Evolutionary conservation across 192 early-diverging fungal genomes (phyloP).

Genomic region (Backusella australiensis): DNA sequence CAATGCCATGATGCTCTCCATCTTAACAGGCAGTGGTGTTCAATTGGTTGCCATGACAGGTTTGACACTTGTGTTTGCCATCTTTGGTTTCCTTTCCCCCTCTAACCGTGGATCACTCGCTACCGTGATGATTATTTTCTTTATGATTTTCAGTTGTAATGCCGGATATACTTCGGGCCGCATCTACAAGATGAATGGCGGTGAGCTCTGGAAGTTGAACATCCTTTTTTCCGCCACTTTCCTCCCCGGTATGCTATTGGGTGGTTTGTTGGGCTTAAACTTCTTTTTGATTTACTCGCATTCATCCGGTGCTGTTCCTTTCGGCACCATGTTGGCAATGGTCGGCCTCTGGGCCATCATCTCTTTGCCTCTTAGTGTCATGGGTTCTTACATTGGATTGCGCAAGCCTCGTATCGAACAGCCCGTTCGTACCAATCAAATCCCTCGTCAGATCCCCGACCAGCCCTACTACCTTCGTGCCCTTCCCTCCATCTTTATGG

Average conservation of each 20-base stretch:
- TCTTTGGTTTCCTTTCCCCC: slow-evolving; percentile 93
- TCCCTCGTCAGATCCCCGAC: slow-evolving; percentile 92
- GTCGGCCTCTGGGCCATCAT: slow-evolving; percentile 80
- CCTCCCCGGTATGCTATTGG: slow-evolving; percentile 67
- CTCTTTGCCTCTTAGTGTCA: slow-evolving; percentile 79
- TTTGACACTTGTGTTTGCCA: slow-evolving; percentile 80
- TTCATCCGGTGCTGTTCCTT: slow-evolving; percentile 89
- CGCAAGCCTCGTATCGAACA: slow-evolving; percentile 65
- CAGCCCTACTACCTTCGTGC: slow-evolving; percentile 79
- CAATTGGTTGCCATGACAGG: slow-evolving; percentile 75
- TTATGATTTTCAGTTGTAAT: slow-evolving; percentile 81
- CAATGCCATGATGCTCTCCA: slow-evolving; percentile 70
- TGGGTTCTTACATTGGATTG: slow-evolving; percentile 74
- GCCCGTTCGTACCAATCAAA: slow-evolving; percentile 89
- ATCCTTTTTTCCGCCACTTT: slow-evolving; percentile 79
- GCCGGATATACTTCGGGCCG: slow-evolving; percentile 91
- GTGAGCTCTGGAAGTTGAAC: slow-evolving; percentile 84
- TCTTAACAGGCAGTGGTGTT: slow-evolving; percentile 82
- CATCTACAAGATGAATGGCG: slow-evolving; percentile 92
- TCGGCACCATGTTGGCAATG: slow-evolving; percentile 80
- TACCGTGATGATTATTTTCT: slow-evolving; percentile 92
- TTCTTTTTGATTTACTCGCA: slow-evolving; percentile 76
- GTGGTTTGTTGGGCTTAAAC: slow-evolving; percentile 71
- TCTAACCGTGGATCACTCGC: slow-evolving; percentile 89
- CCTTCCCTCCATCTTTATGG: slow-evolving; percentile 68